phyloP scores from a whole-genome alignment of 805 yeast genomes.

The Metschnikowia kunwiensis region DNA sequence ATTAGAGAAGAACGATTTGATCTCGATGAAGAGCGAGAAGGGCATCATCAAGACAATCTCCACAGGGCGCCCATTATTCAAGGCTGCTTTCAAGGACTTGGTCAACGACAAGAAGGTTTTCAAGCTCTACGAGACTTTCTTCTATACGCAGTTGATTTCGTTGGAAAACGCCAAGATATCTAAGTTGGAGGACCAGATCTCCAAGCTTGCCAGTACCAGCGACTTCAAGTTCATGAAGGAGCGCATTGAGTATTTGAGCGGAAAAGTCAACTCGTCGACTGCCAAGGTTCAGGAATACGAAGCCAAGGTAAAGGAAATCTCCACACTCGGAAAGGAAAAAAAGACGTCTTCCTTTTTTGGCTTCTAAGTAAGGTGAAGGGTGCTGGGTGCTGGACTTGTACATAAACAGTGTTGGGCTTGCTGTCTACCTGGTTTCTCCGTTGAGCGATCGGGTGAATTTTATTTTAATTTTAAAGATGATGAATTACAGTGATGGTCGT shows the following conservation, averaged over 20 bases:
- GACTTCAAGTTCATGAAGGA: slow-evolving; percentile 54
- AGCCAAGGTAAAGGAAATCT: slow-evolving; percentile 24
- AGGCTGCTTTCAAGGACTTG: slow-evolving; percentile 72
- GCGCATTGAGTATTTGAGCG: slow-evolving; percentile 63
- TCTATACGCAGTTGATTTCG: slow-evolving; percentile 50
- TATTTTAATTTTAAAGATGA: no score
- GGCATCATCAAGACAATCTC: slow-evolving; percentile 65
- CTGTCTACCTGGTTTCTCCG: no score
- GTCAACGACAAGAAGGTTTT: slow-evolving; percentile 53
- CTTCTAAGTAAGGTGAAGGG: no score
- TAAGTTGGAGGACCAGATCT: slow-evolving; percentile 69
- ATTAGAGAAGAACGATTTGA: slow-evolving; percentile 76
- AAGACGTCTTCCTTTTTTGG: slow-evolving; percentile 15
- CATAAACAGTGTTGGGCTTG: no score
- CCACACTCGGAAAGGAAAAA: slow-evolving; percentile 4
- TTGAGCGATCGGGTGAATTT: no score
- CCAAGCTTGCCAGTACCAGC: slow-evolving; percentile 49
- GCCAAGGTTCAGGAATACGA: slow-evolving; percentile 35
- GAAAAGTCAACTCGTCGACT: slow-evolving; percentile 64
- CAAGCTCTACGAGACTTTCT: slow-evolving; percentile 62
- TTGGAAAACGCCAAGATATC: slow-evolving; percentile 61
- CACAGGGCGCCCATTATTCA: slow-evolving; percentile 83
- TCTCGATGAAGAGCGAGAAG: slow-evolving; percentile 67
- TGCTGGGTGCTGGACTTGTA: no score
- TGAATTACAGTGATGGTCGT: no score